A percentile compares a stretch with the other conserved stretches of the same genome.
Conservation (phyloP, 257 asterid species). For the Linaria vulgaris region DNA sequence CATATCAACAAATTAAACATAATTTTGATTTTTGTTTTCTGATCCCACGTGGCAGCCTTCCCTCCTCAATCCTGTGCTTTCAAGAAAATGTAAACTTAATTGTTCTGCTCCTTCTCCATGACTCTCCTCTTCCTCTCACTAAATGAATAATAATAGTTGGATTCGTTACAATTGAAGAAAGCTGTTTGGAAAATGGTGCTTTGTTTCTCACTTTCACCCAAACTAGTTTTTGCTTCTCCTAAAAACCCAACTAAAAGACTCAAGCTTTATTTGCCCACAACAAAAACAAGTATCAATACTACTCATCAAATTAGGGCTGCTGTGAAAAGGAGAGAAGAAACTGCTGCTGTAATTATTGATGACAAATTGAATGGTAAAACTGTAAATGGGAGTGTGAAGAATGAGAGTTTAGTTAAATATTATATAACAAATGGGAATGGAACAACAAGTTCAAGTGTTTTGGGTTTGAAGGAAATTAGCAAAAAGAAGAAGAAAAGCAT, state of each 20-base stretch:
- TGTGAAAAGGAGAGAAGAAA: conserved; percentile 38
- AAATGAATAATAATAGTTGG: conserved; percentile 5
- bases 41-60: conserved; percentile 36
- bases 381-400: conserved; percentile 29
- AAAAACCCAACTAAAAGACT: conserved; percentile 28
- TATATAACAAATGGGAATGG: conserved; percentile 29
- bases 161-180: conserved; percentile 11
- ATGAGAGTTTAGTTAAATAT: conserved; percentile 3
- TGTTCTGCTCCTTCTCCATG: too few relatives aligned
- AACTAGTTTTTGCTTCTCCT: conserved; percentile 34
- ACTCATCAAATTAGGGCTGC: too few relatives aligned
- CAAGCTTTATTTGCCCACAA: conserved; percentile 26
- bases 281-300: neutral
- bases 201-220: conserved; percentile 34
- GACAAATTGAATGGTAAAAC: conserved; percentile 43
- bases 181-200: conserved; percentile 31
- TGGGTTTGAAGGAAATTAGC: conserved; percentile 27
- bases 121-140: too few relatives aligned
- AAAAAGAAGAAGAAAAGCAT: conserved; percentile 43
- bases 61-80: conserved; percentile 33
- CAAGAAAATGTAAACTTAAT: conserved; percentile 8
- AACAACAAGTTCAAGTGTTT: conserved; percentile 28
- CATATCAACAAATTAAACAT: too few relatives aligned
- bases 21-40: too few relatives aligned
- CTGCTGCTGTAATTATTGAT: conserved; percentile 37